A percentile compares a stretch with the other conserved stretches of the same genome.
phyloP scores from a whole-genome alignment of 352 stramenopile species.

The Albugo laibachii region DNA sequence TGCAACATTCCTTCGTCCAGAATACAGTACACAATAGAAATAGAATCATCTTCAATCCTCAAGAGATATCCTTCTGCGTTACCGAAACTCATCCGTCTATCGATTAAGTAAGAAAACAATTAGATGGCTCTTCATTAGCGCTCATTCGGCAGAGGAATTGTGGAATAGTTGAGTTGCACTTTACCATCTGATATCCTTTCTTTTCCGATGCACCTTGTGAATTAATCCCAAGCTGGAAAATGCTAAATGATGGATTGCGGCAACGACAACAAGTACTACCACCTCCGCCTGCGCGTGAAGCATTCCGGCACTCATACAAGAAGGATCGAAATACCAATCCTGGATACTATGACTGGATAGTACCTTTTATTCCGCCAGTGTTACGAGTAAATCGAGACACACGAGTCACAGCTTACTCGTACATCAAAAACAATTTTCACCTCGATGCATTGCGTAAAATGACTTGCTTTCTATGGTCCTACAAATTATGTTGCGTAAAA shows the following conservation, averaged over 20 bases:
- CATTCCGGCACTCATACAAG: too few relatives aligned
- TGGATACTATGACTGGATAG: constrained; percentile 31
- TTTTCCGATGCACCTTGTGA: too few relatives aligned
- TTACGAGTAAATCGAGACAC: constrained; percentile 63
- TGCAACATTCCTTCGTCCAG: constrained; percentile 63
- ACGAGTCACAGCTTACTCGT: constrained; percentile 4
- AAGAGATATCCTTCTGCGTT: constrained; percentile 71
- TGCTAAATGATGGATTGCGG: constrained; percentile 1
- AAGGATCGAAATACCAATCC: too few relatives aligned
- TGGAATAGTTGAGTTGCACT: too few relatives aligned
- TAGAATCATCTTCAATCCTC: constrained; percentile 37
- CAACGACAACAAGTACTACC: constrained; percentile 3
- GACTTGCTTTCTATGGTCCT: neutral
- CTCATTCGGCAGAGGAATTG: too few relatives aligned
- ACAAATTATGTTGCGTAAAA: constrained; percentile 4
- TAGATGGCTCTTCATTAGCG: too few relatives aligned
- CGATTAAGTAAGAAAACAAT: too few relatives aligned
- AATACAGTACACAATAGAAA: constrained; percentile 60
- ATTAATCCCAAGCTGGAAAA: neutral
- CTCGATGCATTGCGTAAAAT: constrained; percentile 2
- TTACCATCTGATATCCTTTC: too few relatives aligned
- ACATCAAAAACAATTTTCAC: too few relatives aligned
- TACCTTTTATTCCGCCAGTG: constrained; percentile 68
- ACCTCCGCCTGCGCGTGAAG: neutral
- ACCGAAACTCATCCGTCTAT: constrained; percentile 17